Conservation (phyloP, 306 rosid species). For the Vigna nakashimae region DNA sequence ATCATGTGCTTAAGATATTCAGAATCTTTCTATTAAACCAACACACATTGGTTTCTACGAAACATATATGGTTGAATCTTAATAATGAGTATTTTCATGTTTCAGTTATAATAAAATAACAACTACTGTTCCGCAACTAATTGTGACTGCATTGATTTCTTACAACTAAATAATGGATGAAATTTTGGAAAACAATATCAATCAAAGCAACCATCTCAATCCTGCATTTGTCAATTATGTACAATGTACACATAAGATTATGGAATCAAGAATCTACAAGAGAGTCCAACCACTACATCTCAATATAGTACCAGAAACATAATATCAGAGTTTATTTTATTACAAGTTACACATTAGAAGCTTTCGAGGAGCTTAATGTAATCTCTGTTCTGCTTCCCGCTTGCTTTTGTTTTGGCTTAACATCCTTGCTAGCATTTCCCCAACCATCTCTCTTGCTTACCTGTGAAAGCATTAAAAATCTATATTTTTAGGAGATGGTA, state of each 20-base stretch:
- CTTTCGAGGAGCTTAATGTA: slow-evolving; percentile 38
- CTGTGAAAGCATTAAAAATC: slow-evolving; percentile 49
- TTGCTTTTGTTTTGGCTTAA: slow-evolving; percentile 52
- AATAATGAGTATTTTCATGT: not conserved
- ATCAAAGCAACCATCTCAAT: slow-evolving; percentile 42
- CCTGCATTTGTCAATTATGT: slow-evolving; percentile 37
- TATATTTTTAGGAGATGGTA: slow-evolving; percentile 10
- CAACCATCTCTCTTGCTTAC: slow-evolving; percentile 53
- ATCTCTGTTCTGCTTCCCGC: slow-evolving; percentile 45
- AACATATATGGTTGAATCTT: not conserved
- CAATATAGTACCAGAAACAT: slow-evolving; percentile 21
- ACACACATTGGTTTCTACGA: not conserved
- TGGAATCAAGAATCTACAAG: slow-evolving; percentile 45
- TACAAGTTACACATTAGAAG: slow-evolving; percentile 41
- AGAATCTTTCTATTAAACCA: not conserved
- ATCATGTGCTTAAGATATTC: not conserved
- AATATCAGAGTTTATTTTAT: slow-evolving; percentile 21
- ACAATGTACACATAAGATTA: slow-evolving; percentile 41
- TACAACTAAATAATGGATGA: not conserved
- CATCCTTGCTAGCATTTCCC: slow-evolving; percentile 47
- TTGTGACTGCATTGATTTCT: not conserved
- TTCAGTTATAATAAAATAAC: not conserved
- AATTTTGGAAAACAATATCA: not conserved
- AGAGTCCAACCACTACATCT: slow-evolving; percentile 42
- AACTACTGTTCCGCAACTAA: not conserved